phyloP scores from a whole-genome alignment of 345 rosid genomes.

The Aquilaria malaccensis region DNA sequence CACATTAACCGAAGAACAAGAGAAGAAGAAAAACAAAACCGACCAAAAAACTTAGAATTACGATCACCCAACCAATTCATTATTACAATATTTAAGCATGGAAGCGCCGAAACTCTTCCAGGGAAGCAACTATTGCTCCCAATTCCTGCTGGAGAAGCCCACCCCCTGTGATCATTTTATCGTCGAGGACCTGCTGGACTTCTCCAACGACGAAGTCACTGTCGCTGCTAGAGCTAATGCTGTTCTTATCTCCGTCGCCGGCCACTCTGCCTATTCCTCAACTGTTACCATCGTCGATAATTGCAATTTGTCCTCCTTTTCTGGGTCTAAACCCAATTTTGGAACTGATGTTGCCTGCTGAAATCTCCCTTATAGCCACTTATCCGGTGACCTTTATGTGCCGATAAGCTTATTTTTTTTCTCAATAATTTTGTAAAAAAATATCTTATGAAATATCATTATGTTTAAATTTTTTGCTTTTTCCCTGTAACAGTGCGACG shows the following conservation, averaged over 20 bases:
- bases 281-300: constrained; percentile 26
- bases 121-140: constrained; percentile 14
- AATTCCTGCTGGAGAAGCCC: too few species aligned
- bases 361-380: constrained; percentile 29
- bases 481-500: constrained; percentile 49
- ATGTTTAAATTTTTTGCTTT: constrained; percentile 1
- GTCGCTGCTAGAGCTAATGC: constrained; percentile 20
- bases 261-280: constrained; percentile 47
- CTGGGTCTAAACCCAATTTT: constrained; percentile 20
- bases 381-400: constrained; percentile 71
- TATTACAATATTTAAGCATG: constrained; percentile 10
- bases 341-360: constrained; percentile 30
- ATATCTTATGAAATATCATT: too few species aligned
- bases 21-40: too few species aligned
- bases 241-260: constrained; percentile 22
- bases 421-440: not conserved
- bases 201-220: constrained; percentile 3
- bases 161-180: too few species aligned
- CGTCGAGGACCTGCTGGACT: too few species aligned
- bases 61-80: too few species aligned
- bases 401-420: constrained; percentile 46
- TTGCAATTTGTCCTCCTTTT: too few species aligned
- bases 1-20: too few species aligned
- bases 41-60: too few species aligned
- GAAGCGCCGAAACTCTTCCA: constrained; percentile 26